A percentile compares a stretch with the other conserved stretches of the same genome.
Evolutionary conservation across 2,329 filamentous ascomycete genomes (phyloP).

Genomic region (Phaeoacremonium minimum): DNA sequence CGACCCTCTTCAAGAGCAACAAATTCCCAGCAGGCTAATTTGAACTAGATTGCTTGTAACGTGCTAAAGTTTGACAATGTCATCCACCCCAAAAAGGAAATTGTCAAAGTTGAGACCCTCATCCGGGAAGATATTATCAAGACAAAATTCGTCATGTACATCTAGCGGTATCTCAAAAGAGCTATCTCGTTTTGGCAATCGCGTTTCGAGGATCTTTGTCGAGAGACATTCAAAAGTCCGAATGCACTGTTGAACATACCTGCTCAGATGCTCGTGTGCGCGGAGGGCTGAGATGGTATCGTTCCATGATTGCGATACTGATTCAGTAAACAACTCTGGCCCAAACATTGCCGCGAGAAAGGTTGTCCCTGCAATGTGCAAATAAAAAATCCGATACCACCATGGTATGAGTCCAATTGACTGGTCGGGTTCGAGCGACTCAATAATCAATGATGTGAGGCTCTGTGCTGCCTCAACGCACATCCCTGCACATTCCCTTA

Average conservation of each 20-base stretch:
- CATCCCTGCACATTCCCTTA: constrained; percentile 5
- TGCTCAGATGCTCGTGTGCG: constrained; percentile 15
- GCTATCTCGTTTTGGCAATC: not conserved
- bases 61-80: no score
- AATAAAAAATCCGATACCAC: constrained; percentile 14
- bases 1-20: no score
- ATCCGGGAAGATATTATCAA: constrained; percentile 2
- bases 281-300: constrained; percentile 13
- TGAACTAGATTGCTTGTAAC: no score
- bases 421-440: not conserved
- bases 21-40: no score
- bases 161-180: not conserved
- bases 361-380: constrained; percentile 11
- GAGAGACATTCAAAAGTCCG: constrained; percentile 5
- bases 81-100: not conserved
- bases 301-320: constrained; percentile 17
- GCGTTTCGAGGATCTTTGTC: constrained; percentile 8
- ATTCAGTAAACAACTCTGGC: constrained; percentile 17
- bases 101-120: constrained; percentile 1
- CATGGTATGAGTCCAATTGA: constrained; percentile 8
- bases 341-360: constrained; percentile 14
- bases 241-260: constrained; percentile 12
- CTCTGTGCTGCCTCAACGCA: constrained; percentile 3
- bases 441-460: not conserved
- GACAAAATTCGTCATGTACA: not conserved